These are phyloP conservation scores for Lactarius hatsudake DNA, from an alignment of 768 basidiomycete genomes.

Conservation along the genomic window DNA sequence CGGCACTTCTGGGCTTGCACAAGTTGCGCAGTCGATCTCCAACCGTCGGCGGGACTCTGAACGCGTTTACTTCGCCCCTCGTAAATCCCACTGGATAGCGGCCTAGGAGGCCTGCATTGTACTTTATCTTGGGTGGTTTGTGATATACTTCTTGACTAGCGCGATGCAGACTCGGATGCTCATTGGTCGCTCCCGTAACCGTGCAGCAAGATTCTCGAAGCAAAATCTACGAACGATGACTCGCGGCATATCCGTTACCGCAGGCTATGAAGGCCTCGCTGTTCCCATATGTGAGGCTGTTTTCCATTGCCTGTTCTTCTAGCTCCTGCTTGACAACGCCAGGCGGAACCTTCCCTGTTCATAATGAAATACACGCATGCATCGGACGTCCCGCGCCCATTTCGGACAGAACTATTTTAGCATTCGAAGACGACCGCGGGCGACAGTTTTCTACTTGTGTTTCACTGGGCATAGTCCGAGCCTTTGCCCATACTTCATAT, in stretches of 20 bases:
- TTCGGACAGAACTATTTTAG: not conserved
- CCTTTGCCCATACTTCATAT: not conserved
- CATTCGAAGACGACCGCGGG: not conserved
- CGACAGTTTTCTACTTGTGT: not conserved
- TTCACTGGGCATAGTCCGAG: not conserved
- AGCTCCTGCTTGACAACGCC: not conserved
- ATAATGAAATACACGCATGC: not conserved
- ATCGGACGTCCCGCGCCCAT: not conserved
- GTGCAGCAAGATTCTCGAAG: too few relatives aligned
- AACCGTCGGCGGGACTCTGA: not conserved
- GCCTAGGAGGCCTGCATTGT: not conserved
- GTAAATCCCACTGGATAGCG: not conserved
- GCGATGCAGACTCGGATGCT: too few relatives aligned
- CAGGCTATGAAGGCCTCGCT: not conserved
- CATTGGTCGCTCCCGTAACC: too few relatives aligned
- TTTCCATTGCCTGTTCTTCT: not conserved
- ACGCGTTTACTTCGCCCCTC: not conserved
- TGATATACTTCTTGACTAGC: not conserved
- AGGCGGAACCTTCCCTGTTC: not conserved
- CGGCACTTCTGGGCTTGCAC: not conserved
- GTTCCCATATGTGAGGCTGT: not conserved
- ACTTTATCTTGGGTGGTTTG: not conserved
- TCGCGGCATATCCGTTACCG: not conserved
- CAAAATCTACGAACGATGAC: too few relatives aligned
- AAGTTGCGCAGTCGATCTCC: not conserved